Evolutionary conservation across 2,329 filamentous ascomycete species (phyloP).

Genomic region (Penicillium corylophilum): DNA sequence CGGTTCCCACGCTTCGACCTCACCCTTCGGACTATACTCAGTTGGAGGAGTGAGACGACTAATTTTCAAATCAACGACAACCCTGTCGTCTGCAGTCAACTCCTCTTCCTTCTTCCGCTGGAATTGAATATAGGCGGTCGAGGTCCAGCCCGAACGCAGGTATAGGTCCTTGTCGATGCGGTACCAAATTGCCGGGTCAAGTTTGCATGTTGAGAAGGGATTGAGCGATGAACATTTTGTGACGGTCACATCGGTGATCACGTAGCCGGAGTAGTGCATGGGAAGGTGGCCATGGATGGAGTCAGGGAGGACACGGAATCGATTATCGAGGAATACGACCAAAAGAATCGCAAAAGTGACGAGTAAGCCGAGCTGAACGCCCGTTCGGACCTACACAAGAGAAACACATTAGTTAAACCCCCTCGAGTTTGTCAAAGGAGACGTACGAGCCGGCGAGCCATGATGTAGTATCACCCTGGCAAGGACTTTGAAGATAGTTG

Average conservation of each 20-base stretch:
- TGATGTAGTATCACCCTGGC: conserved; percentile 35
- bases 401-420: conserved; percentile 1
- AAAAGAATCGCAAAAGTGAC: conserved; percentile 67
- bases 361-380: conserved; percentile 70
- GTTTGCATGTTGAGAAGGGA: conserved; percentile 70
- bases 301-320: conserved; percentile 81
- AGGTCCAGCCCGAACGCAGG: conserved; percentile 70
- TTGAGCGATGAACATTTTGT: conserved; percentile 74
- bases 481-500: conserved; percentile 28
- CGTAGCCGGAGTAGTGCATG: conserved; percentile 76
- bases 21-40: conserved; percentile 54
- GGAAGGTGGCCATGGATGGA: conserved; percentile 85
- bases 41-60: conserved; percentile 68
- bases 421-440: not conserved
- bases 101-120: conserved; percentile 85
- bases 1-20: conserved; percentile 71
- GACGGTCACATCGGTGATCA: conserved; percentile 83
- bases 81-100: conserved; percentile 68
- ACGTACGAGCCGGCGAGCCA: conserved; percentile 46
- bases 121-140: conserved; percentile 77
- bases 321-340: conserved; percentile 80
- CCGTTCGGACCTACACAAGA: conserved; percentile 56
- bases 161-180: conserved; percentile 88
- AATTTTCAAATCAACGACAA: conserved; percentile 76
- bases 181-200: conserved; percentile 73